These are phyloP conservation scores for Boehmeria nivea DNA, from an alignment of 306 rosid species.

Conservation along the genomic window DNA sequence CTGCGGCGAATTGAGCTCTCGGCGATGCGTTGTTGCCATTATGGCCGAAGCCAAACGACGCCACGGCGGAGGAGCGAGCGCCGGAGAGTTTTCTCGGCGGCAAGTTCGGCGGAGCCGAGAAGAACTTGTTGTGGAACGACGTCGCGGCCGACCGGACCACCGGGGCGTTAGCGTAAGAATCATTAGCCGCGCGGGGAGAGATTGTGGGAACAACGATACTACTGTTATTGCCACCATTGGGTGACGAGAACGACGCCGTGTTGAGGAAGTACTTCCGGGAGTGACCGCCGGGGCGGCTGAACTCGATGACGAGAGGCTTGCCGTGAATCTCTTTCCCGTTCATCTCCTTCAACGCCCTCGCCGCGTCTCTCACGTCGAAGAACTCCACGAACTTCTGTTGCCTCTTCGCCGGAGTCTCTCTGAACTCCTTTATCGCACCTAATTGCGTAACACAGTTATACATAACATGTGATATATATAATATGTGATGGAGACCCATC, in stretches of 20 bases:
- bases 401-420: slow-evolving; percentile 63
- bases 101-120: slow-evolving; percentile 17
- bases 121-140: slow-evolving; percentile 5
- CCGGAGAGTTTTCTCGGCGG: slow-evolving; percentile 16
- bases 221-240: not conserved
- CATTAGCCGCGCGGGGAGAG: too few species aligned
- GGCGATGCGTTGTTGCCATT: not conserved
- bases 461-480: too few species aligned
- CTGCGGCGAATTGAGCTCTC: slow-evolving; percentile 11
- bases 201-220: too few species aligned
- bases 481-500: slow-evolving; percentile 30
- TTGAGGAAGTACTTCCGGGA: slow-evolving; percentile 37
- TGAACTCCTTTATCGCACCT: slow-evolving; percentile 83
- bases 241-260: not conserved
- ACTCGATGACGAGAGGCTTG: slow-evolving; percentile 49
- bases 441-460: too few species aligned
- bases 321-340: slow-evolving; percentile 67
- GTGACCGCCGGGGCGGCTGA: slow-evolving; percentile 52
- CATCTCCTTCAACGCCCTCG: slow-evolving; percentile 58
- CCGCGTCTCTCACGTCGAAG: slow-evolving; percentile 71
- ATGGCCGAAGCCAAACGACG: too few species aligned
- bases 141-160: slow-evolving; percentile 2
- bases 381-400: slow-evolving; percentile 79
- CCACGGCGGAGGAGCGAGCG: too few species aligned
- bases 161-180: too few species aligned